Conservation (phyloP, 345 rosid species). For the Kandelia obovata region DNA sequence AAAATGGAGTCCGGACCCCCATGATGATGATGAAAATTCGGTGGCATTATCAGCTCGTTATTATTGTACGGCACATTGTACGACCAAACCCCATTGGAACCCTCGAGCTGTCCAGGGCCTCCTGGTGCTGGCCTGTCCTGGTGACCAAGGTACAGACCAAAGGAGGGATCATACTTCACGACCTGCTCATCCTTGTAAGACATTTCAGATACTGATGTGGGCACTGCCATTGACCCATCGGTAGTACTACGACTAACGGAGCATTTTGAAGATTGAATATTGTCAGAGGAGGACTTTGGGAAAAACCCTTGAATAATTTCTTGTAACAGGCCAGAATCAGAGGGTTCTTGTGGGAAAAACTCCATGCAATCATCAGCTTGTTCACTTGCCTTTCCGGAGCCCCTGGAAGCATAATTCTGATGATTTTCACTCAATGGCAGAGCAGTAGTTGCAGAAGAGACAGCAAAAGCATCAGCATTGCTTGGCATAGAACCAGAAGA, state of each 20-base stretch:
- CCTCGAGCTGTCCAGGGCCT: constrained; percentile 13
- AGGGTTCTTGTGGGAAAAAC: constrained; percentile 48
- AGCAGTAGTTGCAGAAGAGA: constrained; percentile 4
- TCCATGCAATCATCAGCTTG: constrained; percentile 17
- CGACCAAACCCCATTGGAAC: constrained; percentile 25
- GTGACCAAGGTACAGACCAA: constrained; percentile 13
- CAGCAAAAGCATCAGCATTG: constrained; percentile 1
- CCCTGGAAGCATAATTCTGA: background rate
- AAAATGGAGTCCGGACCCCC: constrained; percentile 23
- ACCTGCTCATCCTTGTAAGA: constrained; percentile 15
- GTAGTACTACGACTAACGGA: background rate
- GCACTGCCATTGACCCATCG: background rate
- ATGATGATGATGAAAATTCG: constrained; percentile 12
- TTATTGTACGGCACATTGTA: constrained; percentile 2
- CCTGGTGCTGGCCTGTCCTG: background rate
- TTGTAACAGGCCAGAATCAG: constrained; percentile 75
- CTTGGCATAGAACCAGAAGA: constrained; percentile 9
- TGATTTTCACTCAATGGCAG: constrained; percentile 11
- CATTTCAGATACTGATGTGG: constrained; percentile 14
- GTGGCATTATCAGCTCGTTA: constrained; percentile 1
- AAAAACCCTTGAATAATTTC: constrained; percentile 74
- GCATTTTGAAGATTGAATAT: constrained; percentile 5
- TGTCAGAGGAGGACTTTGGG: constrained; percentile 39
- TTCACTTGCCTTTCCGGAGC: background rate
- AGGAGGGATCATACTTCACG: background rate